phyloP scores from a whole-genome alignment of 2,329 filamentous ascomycete species.

The Paecilomyces variotii region DNA sequence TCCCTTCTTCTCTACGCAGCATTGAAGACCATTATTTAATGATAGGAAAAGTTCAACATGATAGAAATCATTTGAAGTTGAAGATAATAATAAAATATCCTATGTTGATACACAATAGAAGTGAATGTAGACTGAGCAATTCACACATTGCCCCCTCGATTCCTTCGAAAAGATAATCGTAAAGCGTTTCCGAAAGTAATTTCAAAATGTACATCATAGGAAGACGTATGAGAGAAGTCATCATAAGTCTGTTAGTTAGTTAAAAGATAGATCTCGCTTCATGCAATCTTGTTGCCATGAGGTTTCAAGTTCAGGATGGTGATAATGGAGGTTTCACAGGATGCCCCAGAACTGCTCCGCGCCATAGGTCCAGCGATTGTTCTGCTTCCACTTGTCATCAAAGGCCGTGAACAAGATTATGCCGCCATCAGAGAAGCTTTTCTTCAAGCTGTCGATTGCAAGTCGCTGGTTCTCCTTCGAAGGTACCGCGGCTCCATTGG shows the following conservation, averaged over 20 bases:
- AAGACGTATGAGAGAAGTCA: not conserved
- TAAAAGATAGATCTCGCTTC: not conserved
- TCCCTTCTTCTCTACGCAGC: not conserved
- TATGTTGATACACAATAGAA: not conserved
- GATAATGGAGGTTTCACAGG: not conserved
- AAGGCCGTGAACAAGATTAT: constrained; percentile 71
- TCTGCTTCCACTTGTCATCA: constrained; percentile 71
- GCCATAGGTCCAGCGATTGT: constrained; percentile 54
- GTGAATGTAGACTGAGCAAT: not conserved
- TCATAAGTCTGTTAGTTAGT: too few species aligned
- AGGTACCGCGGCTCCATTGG: constrained; percentile 63
- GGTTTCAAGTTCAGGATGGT: constrained; percentile 27
- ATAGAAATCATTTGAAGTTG: not conserved
- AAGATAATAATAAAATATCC: not conserved
- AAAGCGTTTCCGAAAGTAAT: not conserved
- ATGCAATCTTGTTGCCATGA: not conserved
- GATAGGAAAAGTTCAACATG: too few species aligned
- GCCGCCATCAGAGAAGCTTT: constrained; percentile 42
- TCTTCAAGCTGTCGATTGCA: constrained; percentile 59
- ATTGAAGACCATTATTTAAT: too few species aligned
- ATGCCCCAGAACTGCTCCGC: constrained; percentile 70
- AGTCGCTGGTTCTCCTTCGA: constrained; percentile 56
- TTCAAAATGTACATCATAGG: not conserved
- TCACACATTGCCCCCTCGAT: not conserved
- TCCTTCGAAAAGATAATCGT: not conserved